These are phyloP conservation scores for Fusarium sp. DNA, from an alignment of 2,329 filamentous ascomycete species.

Conservation along the genomic window DNA sequence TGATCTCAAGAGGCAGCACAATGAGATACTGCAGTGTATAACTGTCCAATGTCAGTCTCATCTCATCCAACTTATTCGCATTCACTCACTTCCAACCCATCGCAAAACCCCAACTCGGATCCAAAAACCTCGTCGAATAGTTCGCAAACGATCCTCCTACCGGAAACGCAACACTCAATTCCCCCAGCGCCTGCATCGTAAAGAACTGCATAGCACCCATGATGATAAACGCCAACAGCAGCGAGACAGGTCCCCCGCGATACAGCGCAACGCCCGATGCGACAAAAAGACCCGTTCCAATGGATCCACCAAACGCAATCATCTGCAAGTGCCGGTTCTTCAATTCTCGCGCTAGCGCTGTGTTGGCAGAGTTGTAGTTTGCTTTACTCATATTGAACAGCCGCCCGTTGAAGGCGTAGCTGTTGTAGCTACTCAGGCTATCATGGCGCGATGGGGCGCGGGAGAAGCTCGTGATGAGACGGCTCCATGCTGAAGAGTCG, in stretches of 20 bases:
- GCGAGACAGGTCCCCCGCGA: slow-evolving; percentile 76
- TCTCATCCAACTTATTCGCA: neutral
- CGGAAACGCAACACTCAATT: slow-evolving; percentile 88
- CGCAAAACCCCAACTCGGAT: slow-evolving; percentile 92
- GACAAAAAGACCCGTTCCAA: slow-evolving; percentile 87
- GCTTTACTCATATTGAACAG: slow-evolving; percentile 64
- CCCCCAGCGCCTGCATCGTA: slow-evolving; percentile 88
- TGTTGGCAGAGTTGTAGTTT: slow-evolving; percentile 77
- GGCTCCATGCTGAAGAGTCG: neutral
- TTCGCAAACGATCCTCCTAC: slow-evolving; percentile 91
- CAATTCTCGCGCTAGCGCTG: slow-evolving; percentile 76
- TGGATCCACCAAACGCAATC: slow-evolving; percentile 75
- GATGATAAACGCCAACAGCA: slow-evolving; percentile 77
- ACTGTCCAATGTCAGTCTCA: slow-evolving; percentile 48
- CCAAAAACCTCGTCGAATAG: slow-evolving; percentile 92
- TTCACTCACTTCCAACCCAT: slow-evolving; percentile 84
- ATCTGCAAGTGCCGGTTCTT: slow-evolving; percentile 72
- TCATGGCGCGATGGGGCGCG: slow-evolving; percentile 18
- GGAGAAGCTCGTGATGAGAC: slow-evolving; percentile 24
- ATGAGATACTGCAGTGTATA: slow-evolving; percentile 89
- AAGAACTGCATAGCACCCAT: slow-evolving; percentile 90
- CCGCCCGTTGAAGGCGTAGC: slow-evolving; percentile 15
- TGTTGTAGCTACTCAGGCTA: slow-evolving; percentile 17
- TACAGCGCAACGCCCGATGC: slow-evolving; percentile 78
- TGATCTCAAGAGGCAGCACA: slow-evolving; percentile 83